Percentiles rank a stretch among this genome's conserved stretches.
Conservation (phyloP, 305 asterid species). For the Fraxinus baroniana region DNA sequence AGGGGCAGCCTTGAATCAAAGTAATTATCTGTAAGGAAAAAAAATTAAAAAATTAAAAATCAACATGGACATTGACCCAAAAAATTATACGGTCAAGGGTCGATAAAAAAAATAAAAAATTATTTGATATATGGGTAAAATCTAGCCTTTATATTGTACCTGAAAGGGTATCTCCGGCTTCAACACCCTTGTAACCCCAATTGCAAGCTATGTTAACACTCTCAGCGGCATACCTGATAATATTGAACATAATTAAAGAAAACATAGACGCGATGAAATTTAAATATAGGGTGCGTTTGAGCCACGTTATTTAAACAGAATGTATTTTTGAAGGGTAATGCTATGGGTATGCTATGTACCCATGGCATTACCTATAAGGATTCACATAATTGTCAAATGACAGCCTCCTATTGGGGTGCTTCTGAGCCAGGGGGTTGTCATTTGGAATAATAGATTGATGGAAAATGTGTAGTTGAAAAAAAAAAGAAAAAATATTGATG, state of each 20-base stretch:
- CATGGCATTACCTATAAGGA: too few species aligned
- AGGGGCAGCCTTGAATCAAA: constrained; percentile 71
- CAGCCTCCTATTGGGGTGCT: too few species aligned
- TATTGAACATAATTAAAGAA: not conserved
- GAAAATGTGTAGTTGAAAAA: too few species aligned
- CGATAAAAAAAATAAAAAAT: not conserved
- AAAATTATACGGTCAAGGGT: not conserved
- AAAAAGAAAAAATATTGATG: too few species aligned
- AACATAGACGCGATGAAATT: not conserved
- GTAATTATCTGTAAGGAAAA: constrained; percentile 51
- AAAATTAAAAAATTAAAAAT: not conserved
- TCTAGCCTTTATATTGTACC: constrained; percentile 32
- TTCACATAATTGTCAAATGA: too few species aligned
- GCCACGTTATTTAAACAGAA: too few species aligned
- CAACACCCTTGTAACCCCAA: constrained; percentile 84
- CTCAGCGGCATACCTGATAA: constrained; percentile 67
- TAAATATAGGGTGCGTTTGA: too few species aligned
- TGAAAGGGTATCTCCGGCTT: constrained; percentile 73
- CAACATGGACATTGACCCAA: not conserved
- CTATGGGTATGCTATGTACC: too few species aligned
- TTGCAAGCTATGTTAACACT: constrained; percentile 76
- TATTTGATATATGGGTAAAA: too few species aligned
- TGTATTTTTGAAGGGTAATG: too few species aligned
- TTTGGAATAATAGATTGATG: too few species aligned
- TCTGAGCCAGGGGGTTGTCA: too few species aligned